A percentile compares a stretch with the other conserved stretches of the same genome.
Conservation (phyloP, 1,284 basidiomycete genomes). For the Moniliella sp. region DNA sequence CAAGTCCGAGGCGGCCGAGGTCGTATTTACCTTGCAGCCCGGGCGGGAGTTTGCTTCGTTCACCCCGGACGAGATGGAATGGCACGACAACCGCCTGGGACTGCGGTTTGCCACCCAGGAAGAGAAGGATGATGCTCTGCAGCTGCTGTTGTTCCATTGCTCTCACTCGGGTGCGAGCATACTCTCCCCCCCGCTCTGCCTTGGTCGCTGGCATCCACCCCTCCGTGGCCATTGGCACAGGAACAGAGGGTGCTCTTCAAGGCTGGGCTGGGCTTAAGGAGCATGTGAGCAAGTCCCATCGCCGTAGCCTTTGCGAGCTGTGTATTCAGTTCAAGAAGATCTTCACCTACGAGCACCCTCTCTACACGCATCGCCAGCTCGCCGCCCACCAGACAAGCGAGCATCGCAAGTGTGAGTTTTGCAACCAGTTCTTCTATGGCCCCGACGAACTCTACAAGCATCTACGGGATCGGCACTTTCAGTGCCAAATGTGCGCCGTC, state of each 20-base stretch:
- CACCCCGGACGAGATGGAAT: conserved; percentile 15
- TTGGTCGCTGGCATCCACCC: no score
- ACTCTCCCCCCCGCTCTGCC: no score
- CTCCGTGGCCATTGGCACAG: no score
- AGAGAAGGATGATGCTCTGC: conserved; percentile 82
- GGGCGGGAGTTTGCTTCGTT: conserved; percentile 7
- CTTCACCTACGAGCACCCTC: conserved; percentile 77
- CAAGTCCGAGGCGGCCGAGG: conserved; percentile 49
- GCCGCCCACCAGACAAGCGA: conserved; percentile 51
- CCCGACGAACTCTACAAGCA: conserved; percentile 82
- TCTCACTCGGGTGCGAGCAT: no score
- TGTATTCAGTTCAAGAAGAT: conserved; percentile 79
- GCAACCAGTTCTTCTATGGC: conserved; percentile 66
- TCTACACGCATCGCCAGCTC: conserved; percentile 54
- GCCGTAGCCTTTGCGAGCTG: conserved; percentile 58
- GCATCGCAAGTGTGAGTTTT: conserved; percentile 75
- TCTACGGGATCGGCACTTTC: conserved; percentile 80
- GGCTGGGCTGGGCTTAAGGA: conserved; percentile 74
- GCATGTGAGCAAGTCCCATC: conserved; percentile 55
- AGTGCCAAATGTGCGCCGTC: conserved; percentile 71
- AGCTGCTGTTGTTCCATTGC: conserved; percentile 51
- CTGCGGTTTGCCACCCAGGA: conserved; percentile 74
- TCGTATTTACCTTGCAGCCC: not conserved
- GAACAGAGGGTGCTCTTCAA: conserved; percentile 55
- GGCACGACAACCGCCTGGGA: conserved; percentile 38